phyloP scores from a whole-genome alignment of 2,329 filamentous ascomycete species.

The Phialocephala subalpina region DNA sequence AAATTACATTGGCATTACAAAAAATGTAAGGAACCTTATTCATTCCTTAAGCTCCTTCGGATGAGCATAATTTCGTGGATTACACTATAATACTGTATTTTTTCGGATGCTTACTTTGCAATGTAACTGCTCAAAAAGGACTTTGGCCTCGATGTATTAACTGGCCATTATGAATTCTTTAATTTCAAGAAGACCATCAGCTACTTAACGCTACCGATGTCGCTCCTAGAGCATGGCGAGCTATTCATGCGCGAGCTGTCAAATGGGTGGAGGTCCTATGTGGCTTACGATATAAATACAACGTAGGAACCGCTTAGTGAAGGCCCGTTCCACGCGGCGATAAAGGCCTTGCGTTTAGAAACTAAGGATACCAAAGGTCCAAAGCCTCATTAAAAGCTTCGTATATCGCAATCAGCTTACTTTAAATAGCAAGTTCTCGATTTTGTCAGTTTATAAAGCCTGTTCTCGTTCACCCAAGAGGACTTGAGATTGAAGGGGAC shows the following conservation, averaged over 20 bases:
- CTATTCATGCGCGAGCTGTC: constrained; percentile 24
- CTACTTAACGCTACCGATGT: constrained; percentile 22
- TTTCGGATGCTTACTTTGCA: constrained; percentile 26
- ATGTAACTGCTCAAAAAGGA: constrained; percentile 27
- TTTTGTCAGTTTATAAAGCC: constrained; percentile 28
- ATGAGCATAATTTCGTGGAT: constrained; percentile 24
- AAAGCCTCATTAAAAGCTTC: constrained; percentile 24
- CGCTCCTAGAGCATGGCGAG: constrained; percentile 26
- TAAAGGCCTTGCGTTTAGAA: constrained; percentile 28
- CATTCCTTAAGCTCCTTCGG: constrained; percentile 23
- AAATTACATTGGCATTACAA: constrained; percentile 27
- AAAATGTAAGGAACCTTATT: constrained; percentile 26
- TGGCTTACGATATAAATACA: constrained; percentile 29
- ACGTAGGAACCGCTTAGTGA: constrained; percentile 25
- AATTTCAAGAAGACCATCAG: constrained; percentile 25
- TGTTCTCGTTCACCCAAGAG: constrained; percentile 24
- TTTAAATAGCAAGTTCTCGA: constrained; percentile 27
- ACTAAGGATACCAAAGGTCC: constrained; percentile 27
- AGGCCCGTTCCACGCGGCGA: constrained; percentile 20
- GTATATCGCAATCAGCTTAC: constrained; percentile 28
- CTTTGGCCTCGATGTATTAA: constrained; percentile 28
- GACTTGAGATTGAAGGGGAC: constrained; percentile 21
- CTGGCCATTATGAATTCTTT: constrained; percentile 27
- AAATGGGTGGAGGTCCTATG: constrained; percentile 26
- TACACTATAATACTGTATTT: constrained; percentile 24